Base-by-base conservation (phyloP, 306 rosid genomes). In the Ceratonia siliqua region DNA sequence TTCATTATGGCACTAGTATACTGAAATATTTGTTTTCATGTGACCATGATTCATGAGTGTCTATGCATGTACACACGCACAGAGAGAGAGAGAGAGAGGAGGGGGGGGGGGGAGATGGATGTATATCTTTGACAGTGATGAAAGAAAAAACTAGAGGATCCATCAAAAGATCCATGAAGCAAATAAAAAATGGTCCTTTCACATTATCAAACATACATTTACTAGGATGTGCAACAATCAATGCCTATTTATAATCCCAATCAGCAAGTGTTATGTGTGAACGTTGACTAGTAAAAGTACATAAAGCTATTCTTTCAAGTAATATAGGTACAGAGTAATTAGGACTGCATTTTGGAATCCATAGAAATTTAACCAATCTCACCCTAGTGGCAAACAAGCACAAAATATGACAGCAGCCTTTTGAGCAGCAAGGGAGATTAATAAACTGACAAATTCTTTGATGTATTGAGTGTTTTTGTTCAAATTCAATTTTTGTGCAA, bases 401-500 rank as follows among this genome's bases (percentile, higher is more conserved):
- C n/a, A n/a, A n/a, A n/a, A n/a, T n/a, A n/a, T n/a, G n/a, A n/a
- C n/a, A n/a, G n/a, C n/a, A n/a, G n/a, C n/a, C 85, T 92, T 94
- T 77, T 86, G 92, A 30, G 68, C 72, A n/a, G 98, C 97, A 73
- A 92, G 95, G 45, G 93, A 73, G 24, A 88, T 78, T 30, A 94
- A 76, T 65, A 53, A 81, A 48, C 79, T 77, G 57, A 84, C 81
- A 78, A 92, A 92, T 50, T 92, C 96, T 76, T 82, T 82, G 12
- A 94, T 74, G 81, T 65, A 68, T 21, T 89, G 72, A 62, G 91
- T 83, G 79, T 54, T 78, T 69, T 63, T 81, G 77, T 90, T 89
- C 62, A 84, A 70, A 66, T 20, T 54, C 91, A 80, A 87, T 82
- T 92, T 95, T 18, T 64, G 74, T 20, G 63, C 64, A 49, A 94